Evolutionary conservation across 1,284 basidiomycete genomes (phyloP).

Genomic region (Rhodotorula sp.): DNA sequence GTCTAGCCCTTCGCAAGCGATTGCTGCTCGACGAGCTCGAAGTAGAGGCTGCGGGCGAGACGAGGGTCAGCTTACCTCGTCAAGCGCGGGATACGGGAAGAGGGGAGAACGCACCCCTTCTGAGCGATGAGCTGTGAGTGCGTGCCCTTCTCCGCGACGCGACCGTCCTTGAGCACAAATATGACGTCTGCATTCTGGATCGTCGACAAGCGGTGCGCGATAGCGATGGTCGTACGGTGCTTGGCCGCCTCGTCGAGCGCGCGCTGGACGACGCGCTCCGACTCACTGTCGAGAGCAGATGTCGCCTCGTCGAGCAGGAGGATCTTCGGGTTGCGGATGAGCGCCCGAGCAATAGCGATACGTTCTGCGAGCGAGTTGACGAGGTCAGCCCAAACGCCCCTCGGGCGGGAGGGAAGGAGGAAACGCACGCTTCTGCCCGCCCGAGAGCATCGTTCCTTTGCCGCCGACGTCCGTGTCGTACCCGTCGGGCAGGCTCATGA

Average conservation of each 20-base stretch:
- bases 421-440: slow-evolving; percentile 82
- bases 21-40: slow-evolving; percentile 40
- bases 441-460: slow-evolving; percentile 89
- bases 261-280: slow-evolving; percentile 87
- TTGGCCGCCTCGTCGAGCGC: slow-evolving; percentile 88
- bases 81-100: background rate
- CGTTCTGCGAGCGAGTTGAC: slow-evolving; percentile 63
- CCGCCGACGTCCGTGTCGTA: slow-evolving; percentile 92
- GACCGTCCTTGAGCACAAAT: slow-evolving; percentile 79
- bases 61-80: background rate
- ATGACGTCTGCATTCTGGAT: slow-evolving; percentile 94
- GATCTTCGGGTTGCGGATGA: slow-evolving; percentile 89
- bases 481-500: slow-evolving; percentile 79
- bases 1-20: slow-evolving; percentile 22
- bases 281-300: slow-evolving; percentile 11
- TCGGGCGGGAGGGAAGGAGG: background rate
- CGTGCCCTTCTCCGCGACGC: slow-evolving; percentile 80
- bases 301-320: slow-evolving; percentile 47
- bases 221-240: slow-evolving; percentile 71
- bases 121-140: slow-evolving; percentile 50
- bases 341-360: slow-evolving; percentile 90
- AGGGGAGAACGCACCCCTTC: slow-evolving; percentile 30
- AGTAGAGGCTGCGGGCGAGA: slow-evolving; percentile 27
- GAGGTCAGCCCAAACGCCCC: background rate
- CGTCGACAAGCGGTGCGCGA: slow-evolving; percentile 88